Conservation (phyloP, 495 filamentous ascomycete genomes). For the Cudoniella acicularis region DNA sequence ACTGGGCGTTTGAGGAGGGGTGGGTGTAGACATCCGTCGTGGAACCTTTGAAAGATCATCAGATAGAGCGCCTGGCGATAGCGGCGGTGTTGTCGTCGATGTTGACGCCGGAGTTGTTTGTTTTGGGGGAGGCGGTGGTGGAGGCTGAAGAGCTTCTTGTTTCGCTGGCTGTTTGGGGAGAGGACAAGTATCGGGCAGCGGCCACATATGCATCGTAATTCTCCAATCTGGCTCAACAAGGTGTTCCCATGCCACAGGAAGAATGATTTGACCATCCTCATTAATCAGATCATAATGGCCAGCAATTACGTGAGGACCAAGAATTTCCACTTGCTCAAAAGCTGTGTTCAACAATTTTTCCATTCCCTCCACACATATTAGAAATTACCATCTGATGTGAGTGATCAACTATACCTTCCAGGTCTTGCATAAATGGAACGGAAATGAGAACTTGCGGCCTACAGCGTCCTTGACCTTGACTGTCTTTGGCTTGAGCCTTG, state of each 20-base stretch:
- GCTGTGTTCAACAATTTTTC: constrained; percentile 42
- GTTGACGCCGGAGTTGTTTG: too few species aligned
- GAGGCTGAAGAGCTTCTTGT: neutral
- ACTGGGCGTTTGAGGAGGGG: too few species aligned
- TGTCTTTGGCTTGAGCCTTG: too few species aligned
- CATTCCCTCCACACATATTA: constrained; percentile 45
- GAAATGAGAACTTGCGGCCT: constrained; percentile 82
- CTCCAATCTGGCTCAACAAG: constrained; percentile 55
- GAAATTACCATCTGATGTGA: neutral
- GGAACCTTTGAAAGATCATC: too few species aligned
- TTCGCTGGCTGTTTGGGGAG: neutral
- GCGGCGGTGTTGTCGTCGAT: too few species aligned
- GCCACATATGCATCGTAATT: constrained; percentile 88
- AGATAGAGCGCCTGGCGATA: too few species aligned
- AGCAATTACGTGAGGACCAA: constrained; percentile 37
- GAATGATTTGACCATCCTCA: constrained; percentile 36
- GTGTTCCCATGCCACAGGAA: constrained; percentile 45
- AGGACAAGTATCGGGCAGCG: constrained; percentile 55
- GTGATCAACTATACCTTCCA: constrained; percentile 60
- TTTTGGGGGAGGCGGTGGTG: too few species aligned
- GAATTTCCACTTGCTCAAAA: constrained; percentile 38
- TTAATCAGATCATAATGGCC: constrained; percentile 42
- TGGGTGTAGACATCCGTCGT: too few species aligned
- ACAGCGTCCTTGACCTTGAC: constrained; percentile 86
- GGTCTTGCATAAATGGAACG: constrained; percentile 72